Evolutionary conservation across 768 basidiomycete genomes (phyloP).

Genomic region (Mycena leptocephala): DNA sequence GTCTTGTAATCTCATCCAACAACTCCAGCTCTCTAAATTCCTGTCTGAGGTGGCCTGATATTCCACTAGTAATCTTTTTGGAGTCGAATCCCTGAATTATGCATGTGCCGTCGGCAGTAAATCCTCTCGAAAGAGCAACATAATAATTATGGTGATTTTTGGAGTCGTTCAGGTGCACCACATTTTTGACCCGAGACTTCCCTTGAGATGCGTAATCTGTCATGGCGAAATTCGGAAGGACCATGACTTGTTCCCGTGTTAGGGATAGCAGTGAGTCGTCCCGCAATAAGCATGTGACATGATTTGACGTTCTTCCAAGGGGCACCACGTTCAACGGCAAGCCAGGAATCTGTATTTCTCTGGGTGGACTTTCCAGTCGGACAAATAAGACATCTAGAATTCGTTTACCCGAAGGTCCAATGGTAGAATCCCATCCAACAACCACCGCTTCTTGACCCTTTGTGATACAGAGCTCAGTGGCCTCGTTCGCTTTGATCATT

Average conservation of each 20-base stretch:
- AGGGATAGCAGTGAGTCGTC: background rate
- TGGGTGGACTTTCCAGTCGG: background rate
- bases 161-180: background rate
- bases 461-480: too few species aligned
- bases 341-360: background rate
- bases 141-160: constrained; percentile 2
- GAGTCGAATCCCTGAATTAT: constrained; percentile 6
- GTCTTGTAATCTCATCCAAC: constrained; percentile 10
- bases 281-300: background rate
- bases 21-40: constrained; percentile 14
- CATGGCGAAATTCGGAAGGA: background rate
- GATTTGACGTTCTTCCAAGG: background rate
- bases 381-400: background rate
- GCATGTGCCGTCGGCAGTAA: background rate
- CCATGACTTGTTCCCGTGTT: background rate
- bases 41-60: background rate
- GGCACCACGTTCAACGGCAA: background rate
- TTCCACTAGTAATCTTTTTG: background rate
- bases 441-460: background rate
- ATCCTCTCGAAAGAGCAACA: background rate
- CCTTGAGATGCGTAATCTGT: constrained; percentile 6
- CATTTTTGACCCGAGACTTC: background rate
- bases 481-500: too few species aligned
- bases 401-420: background rate
- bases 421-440: background rate